Evolutionary conservation across 805 yeast genomes (phyloP).

Genomic region (Saccharomycopsis selenospora): DNA sequence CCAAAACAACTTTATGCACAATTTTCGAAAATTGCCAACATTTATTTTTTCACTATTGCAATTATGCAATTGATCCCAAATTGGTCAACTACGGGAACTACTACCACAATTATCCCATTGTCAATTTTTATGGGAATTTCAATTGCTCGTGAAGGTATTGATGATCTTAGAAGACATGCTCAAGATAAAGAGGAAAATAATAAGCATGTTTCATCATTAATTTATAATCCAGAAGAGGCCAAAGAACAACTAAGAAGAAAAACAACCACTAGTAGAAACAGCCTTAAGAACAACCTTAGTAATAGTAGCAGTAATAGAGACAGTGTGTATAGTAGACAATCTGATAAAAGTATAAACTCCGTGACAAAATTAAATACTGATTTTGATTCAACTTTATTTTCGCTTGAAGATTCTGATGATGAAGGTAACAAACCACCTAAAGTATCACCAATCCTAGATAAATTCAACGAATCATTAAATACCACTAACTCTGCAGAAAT

Average conservation of each 20-base stretch:
- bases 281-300: not conserved
- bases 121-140: conserved; percentile 82
- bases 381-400: not conserved
- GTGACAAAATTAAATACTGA: conserved; percentile 9
- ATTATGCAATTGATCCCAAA: conserved; percentile 92
- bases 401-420: not conserved
- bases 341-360: conserved; percentile 10
- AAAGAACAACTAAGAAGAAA: conserved; percentile 13
- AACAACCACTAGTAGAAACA: conserved; percentile 9
- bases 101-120: conserved; percentile 87
- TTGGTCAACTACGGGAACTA: conserved; percentile 96
- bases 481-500: not conserved
- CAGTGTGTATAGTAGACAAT: conserved; percentile 8
- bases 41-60: conserved; percentile 84
- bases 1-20: conserved; percentile 89
- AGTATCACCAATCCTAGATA: not conserved
- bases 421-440: not conserved
- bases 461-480: not conserved
- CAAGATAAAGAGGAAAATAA: conserved; percentile 83
- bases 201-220: conserved; percentile 26
- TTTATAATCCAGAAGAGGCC: conserved; percentile 6
- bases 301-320: conserved; percentile 1
- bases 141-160: conserved; percentile 87
- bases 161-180: conserved; percentile 81
- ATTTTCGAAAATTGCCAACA: conserved; percentile 86